Base-by-base conservation (phyloP, 164 flowering plant species). In the Vitis rupestris region DNA sequence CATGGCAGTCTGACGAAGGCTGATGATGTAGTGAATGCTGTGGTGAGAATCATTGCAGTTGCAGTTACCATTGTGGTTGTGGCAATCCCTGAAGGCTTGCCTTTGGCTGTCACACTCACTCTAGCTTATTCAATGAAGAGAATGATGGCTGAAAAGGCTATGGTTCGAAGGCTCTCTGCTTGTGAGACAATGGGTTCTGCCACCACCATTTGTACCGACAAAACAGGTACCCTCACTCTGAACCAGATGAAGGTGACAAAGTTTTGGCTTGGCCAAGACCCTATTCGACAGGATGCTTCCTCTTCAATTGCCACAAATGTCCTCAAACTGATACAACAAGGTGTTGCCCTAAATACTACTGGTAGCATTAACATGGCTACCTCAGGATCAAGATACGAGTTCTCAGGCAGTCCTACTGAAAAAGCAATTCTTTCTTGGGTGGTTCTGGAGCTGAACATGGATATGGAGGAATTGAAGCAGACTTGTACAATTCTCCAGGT, bases 361-460 rank as follows among this genome's bases (percentile, higher is more conserved):
- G 91, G 86, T 0, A 72, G 76, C 13, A 81, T 83, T 17, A 82
- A 63, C 64, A 76, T 9, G 70, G 50, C 74, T 2, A 16, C 15
- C 30, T 37, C 7, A 37, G 54, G 74, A 44, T 73, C 73, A 0
- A 70, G 49, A n/a, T 54, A 68, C 17, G 90, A 86, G 68, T 75
- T 87, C 67, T 84, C 87, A 0, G 93, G 88, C 7, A 84, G 88
- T 69, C 94, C 91, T 0, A 89, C 91, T 1, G 94, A 89, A 56
- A 86, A 82, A 47, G 90, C 92, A 2, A 77, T 88, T 47, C 85
- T 83, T 37, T 72, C 81, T 1, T 88, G 90, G 93, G 88, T 83
- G 13, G 86, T 78, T 4, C 3, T 59, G 51, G 79, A 82, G 0
- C 17, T 81, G 67, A 76, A 75, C 4, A 75, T 82, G 87, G 69